A percentile compares a stretch with the other conserved stretches of the same genome.
Evolutionary conservation across 495 filamentous ascomycete genomes (phyloP).

Genomic region (Penicillium antarcticum): DNA sequence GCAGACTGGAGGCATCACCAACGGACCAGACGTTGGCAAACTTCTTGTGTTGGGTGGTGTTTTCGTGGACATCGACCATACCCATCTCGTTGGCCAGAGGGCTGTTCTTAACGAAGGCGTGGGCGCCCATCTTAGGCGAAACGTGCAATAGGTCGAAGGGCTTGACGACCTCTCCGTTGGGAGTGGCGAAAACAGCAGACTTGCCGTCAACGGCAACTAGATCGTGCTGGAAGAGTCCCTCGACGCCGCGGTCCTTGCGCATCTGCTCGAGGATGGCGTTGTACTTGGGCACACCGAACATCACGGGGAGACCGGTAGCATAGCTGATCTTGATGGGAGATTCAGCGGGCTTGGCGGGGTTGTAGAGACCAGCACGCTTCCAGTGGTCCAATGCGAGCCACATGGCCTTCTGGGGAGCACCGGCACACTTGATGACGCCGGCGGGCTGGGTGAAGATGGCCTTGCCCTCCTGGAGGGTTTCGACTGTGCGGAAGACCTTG

Average conservation of each 20-base stretch:
- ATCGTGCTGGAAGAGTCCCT: conserved; percentile 65
- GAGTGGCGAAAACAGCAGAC: conserved; percentile 49
- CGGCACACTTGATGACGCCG: conserved; percentile 65
- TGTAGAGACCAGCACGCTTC: conserved; percentile 58
- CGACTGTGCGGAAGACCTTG: conserved; percentile 55
- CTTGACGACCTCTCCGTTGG: conserved; percentile 45
- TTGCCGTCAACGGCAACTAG: conserved; percentile 59
- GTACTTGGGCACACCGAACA: conserved; percentile 73
- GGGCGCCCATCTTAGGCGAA: conserved; percentile 60
- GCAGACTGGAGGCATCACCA: conserved; percentile 63
- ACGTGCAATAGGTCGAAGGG: conserved; percentile 61
- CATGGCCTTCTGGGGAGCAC: conserved; percentile 68
- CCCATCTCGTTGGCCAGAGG: conserved; percentile 56
- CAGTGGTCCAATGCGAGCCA: conserved; percentile 68
- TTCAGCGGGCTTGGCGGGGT: conserved; percentile 30
- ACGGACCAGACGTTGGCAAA: conserved; percentile 66
- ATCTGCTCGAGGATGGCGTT: conserved; percentile 57
- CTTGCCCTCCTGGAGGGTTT: conserved; percentile 52
- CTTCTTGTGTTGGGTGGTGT: conserved; percentile 58
- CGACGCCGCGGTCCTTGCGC: conserved; percentile 60
- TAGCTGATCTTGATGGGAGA: conserved; percentile 61
- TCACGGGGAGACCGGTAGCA: conserved; percentile 57
- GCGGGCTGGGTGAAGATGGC: conserved; percentile 69
- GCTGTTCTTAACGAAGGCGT: conserved; percentile 57
- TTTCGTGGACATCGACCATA: conserved; percentile 62